These are phyloP conservation scores for Biscogniauxia mediterranea DNA, from an alignment of 2,329 filamentous ascomycete genomes.

Conservation along the genomic window DNA sequence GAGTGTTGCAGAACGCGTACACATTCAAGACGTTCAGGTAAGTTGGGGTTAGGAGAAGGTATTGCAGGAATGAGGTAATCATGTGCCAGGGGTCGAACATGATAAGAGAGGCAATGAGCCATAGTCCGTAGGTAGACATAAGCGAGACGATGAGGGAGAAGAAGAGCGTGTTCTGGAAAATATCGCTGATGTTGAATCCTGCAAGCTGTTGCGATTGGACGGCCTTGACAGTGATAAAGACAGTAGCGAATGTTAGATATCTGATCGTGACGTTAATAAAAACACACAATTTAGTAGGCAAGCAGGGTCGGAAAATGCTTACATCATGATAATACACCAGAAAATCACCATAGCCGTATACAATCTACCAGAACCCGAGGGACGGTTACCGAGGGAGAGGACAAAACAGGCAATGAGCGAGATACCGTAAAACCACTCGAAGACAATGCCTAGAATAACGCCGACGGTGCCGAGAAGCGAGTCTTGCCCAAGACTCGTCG, in stretches of 20 bases:
- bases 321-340: constrained; percentile 94
- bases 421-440: constrained; percentile 93
- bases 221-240: constrained; percentile 89
- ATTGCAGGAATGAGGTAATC: constrained; percentile 93
- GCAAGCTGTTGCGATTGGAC: constrained; percentile 70
- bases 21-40: constrained; percentile 99
- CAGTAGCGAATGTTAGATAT: constrained; percentile 89
- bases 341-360: constrained; percentile 99
- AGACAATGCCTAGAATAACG: constrained; percentile 79
- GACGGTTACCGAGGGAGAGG: constrained; percentile 88
- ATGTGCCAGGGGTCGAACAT: constrained; percentile 99
- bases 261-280: constrained; percentile 38
- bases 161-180: constrained; percentile 88
- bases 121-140: constrained; percentile 88
- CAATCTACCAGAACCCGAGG: constrained; percentile 87
- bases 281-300: neutral
- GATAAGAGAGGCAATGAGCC: constrained; percentile 84
- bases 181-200: constrained; percentile 65
- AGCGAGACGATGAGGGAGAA: constrained; percentile 92
- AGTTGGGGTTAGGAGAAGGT: constrained; percentile 89
- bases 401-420: constrained; percentile 94
- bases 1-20: constrained; percentile 97
- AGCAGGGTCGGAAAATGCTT: constrained; percentile 37
- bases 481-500: constrained; percentile 71
- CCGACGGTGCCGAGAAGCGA: constrained; percentile 74